A percentile compares a stretch with the other conserved stretches of the same genome.
phyloP scores from a whole-genome alignment of 257 asterid genomes.

The Solanum gandarillasii region DNA sequence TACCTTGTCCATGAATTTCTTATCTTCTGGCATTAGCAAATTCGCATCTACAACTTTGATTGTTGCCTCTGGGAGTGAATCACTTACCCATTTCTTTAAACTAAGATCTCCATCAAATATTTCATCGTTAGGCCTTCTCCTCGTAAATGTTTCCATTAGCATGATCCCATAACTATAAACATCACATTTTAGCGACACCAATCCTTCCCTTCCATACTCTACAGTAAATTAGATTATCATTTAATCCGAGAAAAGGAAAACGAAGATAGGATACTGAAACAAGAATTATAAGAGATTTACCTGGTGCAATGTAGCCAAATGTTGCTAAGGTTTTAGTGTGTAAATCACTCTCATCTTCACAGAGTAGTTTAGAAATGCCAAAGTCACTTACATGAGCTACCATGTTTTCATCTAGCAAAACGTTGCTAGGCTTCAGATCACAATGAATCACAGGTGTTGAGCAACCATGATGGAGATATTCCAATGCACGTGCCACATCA shows the following conservation, averaged over 20 bases:
- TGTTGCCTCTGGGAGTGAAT: not conserved
- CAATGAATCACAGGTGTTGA: constrained; percentile 19
- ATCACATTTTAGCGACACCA: constrained; percentile 13
- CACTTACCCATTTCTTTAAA: constrained; percentile 8
- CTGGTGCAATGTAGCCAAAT: constrained; percentile 22
- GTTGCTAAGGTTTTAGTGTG: constrained; percentile 27
- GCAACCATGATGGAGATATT: constrained; percentile 22
- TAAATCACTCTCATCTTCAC: constrained; percentile 7
- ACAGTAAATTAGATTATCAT: not conserved
- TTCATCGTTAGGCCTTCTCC: constrained; percentile 8
- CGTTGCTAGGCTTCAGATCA: constrained; percentile 26
- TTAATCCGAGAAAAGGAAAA: not conserved
- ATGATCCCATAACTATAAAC: constrained; percentile 20
- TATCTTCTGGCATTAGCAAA: constrained; percentile 6
- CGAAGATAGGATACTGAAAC: not conserved
- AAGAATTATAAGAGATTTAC: not conserved
- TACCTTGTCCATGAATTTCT: not conserved
- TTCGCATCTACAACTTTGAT: constrained; percentile 4
- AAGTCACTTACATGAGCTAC: constrained; percentile 23
- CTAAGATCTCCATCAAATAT: constrained; percentile 9
- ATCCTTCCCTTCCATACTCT: constrained; percentile 16
- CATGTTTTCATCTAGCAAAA: constrained; percentile 19
- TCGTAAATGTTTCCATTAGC: constrained; percentile 19
- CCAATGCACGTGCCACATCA: constrained; percentile 22
- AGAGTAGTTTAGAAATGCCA: constrained; percentile 17